Percentiles rank a stretch among this genome's conserved stretches.
Evolutionary conservation across 257 asterid species (phyloP).

Genomic region (Handroanthus guayacan): DNA sequence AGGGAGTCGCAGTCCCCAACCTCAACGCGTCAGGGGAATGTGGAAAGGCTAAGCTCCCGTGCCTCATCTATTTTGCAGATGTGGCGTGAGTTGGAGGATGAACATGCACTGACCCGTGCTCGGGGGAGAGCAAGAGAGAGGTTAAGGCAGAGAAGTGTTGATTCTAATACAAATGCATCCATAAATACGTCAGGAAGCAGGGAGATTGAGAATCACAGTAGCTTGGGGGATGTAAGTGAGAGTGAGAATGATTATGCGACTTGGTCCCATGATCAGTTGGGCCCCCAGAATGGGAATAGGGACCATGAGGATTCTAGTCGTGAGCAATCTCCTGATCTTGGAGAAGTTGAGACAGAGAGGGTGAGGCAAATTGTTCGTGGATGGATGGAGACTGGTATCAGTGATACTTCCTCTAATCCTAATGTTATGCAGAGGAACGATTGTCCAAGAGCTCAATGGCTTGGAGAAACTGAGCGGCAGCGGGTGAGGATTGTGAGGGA

Average conservation of each 20-base stretch:
- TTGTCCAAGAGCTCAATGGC: slow-evolving; percentile 77
- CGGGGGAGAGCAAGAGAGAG: slow-evolving; percentile 79
- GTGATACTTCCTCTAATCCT: slow-evolving; percentile 65
- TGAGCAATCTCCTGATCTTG: slow-evolving; percentile 87
- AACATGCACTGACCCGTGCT: slow-evolving; percentile 66
- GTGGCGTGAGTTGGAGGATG: slow-evolving; percentile 98
- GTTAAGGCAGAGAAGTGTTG: slow-evolving; percentile 68
- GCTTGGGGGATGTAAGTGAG: slow-evolving; percentile 64
- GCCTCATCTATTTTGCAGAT: slow-evolving; percentile 88
- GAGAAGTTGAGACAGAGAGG: slow-evolving; percentile 92
- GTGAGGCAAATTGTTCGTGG: slow-evolving; percentile 92
- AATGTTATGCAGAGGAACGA: slow-evolving; percentile 59
- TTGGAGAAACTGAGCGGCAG: slow-evolving; percentile 92
- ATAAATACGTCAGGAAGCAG: slow-evolving; percentile 58
- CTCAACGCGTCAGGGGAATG: slow-evolving; percentile 75
- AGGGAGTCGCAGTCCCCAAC: slow-evolving; percentile 88
- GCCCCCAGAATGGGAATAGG: slow-evolving; percentile 51
- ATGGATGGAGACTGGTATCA: slow-evolving; percentile 88
- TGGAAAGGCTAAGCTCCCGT: slow-evolving; percentile 76
- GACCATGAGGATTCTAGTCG: slow-evolving; percentile 64
- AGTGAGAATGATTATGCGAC: slow-evolving; percentile 66
- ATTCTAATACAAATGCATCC: slow-evolving; percentile 60
- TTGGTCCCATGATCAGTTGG: slow-evolving; percentile 64
- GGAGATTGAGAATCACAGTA: slow-evolving; percentile 65
- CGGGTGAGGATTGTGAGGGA: slow-evolving; percentile 92